These are phyloP conservation scores for Tremella mesenterica DNA, from an alignment of 768 basidiomycete species.

Conservation along the genomic window DNA sequence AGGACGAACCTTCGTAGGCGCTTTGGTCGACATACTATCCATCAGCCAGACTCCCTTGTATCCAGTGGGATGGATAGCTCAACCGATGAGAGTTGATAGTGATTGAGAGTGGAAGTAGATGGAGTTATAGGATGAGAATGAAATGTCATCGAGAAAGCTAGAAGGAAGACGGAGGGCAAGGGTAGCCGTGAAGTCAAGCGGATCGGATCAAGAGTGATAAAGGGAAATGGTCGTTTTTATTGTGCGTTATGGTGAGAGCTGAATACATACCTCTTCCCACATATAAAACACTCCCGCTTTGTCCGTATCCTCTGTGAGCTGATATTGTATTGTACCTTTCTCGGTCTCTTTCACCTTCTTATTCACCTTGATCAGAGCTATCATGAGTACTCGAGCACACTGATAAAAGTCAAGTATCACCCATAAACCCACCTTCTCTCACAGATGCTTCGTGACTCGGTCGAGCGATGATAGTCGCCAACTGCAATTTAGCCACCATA, in stretches of 20 bases:
- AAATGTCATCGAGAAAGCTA: too few species aligned
- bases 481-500: too few species aligned
- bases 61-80: too few species aligned
- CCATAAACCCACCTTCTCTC: background rate
- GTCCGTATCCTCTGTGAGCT: background rate
- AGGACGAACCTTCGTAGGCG: too few species aligned
- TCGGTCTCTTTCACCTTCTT: background rate
- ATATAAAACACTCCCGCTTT: background rate
- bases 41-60: too few species aligned
- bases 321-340: background rate
- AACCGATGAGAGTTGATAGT: too few species aligned
- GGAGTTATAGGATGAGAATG: too few species aligned
- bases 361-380: background rate
- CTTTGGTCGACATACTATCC: too few species aligned
- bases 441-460: background rate
- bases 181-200: background rate
- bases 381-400: background rate
- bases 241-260: background rate
- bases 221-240: background rate
- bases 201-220: background rate
- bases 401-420: background rate
- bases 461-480: background rate
- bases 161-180: background rate
- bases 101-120: too few species aligned
- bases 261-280: background rate